A percentile compares a stretch with the other conserved stretches of the same genome.
Conservation (phyloP, 371 early-diverging fungal genomes). For the Enterospora canceri region DNA sequence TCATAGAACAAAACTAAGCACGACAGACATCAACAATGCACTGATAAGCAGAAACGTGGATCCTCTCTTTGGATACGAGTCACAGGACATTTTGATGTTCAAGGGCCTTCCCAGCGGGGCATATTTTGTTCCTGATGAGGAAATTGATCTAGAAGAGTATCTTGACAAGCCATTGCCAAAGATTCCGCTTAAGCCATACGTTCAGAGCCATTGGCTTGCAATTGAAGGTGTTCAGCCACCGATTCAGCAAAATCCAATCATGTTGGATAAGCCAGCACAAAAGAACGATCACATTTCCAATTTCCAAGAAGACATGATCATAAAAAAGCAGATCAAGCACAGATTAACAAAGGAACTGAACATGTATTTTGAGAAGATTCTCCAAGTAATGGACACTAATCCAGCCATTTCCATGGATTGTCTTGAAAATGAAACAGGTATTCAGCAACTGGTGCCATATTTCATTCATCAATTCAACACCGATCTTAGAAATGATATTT, state of each 20-base stretch:
- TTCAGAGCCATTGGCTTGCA: conserved; percentile 82
- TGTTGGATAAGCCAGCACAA: conserved; percentile 59
- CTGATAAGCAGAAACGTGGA: conserved; percentile 83
- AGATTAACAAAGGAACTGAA: conserved; percentile 81
- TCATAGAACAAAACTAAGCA: conserved; percentile 68
- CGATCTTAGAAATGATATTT: conserved; percentile 59
- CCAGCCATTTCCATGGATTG: conserved; percentile 69
- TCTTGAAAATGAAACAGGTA: conserved; percentile 71
- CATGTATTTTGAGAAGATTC: conserved; percentile 84
- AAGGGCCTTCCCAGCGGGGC: conserved; percentile 58
- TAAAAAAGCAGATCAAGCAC: conserved; percentile 60
- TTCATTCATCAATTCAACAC: conserved; percentile 84
- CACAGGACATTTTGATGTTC: conserved; percentile 65
- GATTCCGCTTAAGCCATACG: conserved; percentile 61
- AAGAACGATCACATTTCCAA: conserved; percentile 64
- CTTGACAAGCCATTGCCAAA: conserved; percentile 77
- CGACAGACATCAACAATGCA: conserved; percentile 84
- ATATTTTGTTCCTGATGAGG: conserved; percentile 86
- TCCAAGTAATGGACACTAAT: conserved; percentile 67
- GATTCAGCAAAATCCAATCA: conserved; percentile 88
- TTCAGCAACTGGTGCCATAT: conserved; percentile 90
- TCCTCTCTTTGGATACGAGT: conserved; percentile 83
- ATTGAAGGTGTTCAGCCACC: conserved; percentile 96
- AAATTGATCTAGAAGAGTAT: conserved; percentile 78
- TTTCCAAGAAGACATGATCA: conserved; percentile 52